These are phyloP conservation scores for Quambalaria eucalypti DNA, from an alignment of 1,284 basidiomycete genomes.

Conservation along the genomic window DNA sequence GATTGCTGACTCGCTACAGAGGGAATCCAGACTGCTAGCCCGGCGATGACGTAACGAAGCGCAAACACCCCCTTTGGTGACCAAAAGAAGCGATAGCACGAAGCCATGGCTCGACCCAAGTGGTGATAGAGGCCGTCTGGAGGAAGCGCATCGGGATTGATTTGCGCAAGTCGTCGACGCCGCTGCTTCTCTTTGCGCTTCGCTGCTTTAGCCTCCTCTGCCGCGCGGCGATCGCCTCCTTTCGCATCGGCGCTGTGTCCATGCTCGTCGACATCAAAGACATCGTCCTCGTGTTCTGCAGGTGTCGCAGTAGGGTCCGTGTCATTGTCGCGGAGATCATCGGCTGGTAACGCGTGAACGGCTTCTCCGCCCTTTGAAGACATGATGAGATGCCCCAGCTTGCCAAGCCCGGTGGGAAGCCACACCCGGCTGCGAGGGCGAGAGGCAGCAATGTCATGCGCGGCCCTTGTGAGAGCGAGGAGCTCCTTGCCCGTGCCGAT, in stretches of 20 bases:
- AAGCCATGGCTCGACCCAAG: slow-evolving; percentile 9
- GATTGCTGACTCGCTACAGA: background rate
- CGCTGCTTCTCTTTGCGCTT: background rate
- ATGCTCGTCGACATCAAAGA: background rate
- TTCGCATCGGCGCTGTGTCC: background rate
- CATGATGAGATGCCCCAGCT: slow-evolving; percentile 44
- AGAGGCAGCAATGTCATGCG: slow-evolving; percentile 50
- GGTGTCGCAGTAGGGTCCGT: background rate
- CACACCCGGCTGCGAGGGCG: slow-evolving; percentile 51
- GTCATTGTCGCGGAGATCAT: background rate
- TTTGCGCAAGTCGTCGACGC: background rate
- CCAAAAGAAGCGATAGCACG: slow-evolving; percentile 2
- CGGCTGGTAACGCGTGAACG: background rate
- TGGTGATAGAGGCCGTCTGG: slow-evolving; percentile 9
- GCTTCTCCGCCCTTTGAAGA: slow-evolving; percentile 12
- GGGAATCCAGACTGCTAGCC: background rate
- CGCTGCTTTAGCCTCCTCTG: slow-evolving; percentile 1
- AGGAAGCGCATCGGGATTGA: slow-evolving; percentile 9
- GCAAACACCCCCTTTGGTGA: slow-evolving; percentile 54
- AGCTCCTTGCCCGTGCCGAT: slow-evolving; percentile 50
- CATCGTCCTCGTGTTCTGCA: slow-evolving; percentile 14
- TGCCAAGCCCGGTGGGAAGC: slow-evolving; percentile 53
- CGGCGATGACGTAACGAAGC: slow-evolving; percentile 55
- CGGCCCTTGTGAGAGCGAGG: slow-evolving; percentile 50
- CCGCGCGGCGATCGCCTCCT: background rate